A percentile compares a stretch with the other conserved stretches of the same genome.
phyloP scores from a whole-genome alignment of 2,329 filamentous ascomycete species.

The Ophiostoma angusticollis region DNA sequence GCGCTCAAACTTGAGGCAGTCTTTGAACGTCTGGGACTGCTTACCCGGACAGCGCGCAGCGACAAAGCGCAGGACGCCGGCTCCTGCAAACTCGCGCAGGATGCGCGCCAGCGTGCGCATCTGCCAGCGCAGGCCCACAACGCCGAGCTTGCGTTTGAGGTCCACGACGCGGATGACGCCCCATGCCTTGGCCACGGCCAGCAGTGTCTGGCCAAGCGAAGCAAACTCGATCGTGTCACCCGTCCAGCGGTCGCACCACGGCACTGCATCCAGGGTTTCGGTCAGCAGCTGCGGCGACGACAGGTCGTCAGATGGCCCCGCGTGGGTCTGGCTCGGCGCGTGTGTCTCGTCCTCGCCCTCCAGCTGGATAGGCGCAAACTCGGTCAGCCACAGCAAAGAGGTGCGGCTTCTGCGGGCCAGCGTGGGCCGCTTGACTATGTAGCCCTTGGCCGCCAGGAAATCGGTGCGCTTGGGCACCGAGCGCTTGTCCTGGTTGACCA shows the following conservation, averaged over 20 bases:
- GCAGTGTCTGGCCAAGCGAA: conserved; percentile 42
- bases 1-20: conserved; percentile 46
- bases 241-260: conserved; percentile 44
- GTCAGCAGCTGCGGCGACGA: conserved; percentile 18
- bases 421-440: conserved; percentile 47
- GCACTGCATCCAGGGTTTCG: conserved; percentile 37
- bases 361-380: conserved; percentile 36
- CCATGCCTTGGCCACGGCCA: conserved; percentile 45
- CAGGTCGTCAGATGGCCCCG: neutral
- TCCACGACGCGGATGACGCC: conserved; percentile 45
- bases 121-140: conserved; percentile 41
- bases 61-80: conserved; percentile 43
- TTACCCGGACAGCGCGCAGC: conserved; percentile 39
- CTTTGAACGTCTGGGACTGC: conserved; percentile 42
- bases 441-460: conserved; percentile 45
- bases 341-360: conserved; percentile 19
- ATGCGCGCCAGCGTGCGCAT: conserved; percentile 48
- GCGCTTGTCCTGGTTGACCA: conserved; percentile 49
- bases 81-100: conserved; percentile 42
- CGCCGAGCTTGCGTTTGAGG: conserved; percentile 43
- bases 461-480: conserved; percentile 51
- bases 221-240: conserved; percentile 45
- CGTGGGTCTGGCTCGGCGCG: neutral
- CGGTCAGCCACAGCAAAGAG: conserved; percentile 48
- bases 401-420: conserved; percentile 47